These are phyloP conservation scores for Neonectria neomacrospora DNA, from an alignment of 2,329 filamentous ascomycete species.

Conservation along the genomic window DNA sequence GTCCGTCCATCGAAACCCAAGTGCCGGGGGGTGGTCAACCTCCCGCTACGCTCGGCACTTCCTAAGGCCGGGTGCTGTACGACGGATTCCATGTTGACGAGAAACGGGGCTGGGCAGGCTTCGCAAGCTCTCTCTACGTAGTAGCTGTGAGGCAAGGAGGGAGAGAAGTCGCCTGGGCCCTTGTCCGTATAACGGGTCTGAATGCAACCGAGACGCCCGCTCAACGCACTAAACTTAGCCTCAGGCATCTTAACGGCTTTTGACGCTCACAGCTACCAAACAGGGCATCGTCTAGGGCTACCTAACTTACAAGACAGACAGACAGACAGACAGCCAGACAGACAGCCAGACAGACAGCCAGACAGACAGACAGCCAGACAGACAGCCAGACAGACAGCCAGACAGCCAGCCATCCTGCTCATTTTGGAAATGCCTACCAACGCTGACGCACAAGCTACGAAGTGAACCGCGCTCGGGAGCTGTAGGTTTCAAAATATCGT, in stretches of 20 bases:
- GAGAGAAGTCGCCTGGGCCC: constrained; percentile 23
- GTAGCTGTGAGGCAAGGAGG: background rate
- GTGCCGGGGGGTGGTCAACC: constrained; percentile 26
- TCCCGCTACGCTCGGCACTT: constrained; percentile 27
- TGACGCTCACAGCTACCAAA: background rate
- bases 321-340: background rate
- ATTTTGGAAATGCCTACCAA: background rate
- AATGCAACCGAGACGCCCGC: constrained; percentile 30
- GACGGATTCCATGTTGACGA: constrained; percentile 21
- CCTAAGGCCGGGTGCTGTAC: constrained; percentile 9
- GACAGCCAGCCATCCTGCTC: too few species aligned
- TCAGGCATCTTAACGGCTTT: background rate
- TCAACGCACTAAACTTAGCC: constrained; percentile 5
- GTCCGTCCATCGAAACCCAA: constrained; percentile 32
- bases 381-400: background rate
- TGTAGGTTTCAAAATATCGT: background rate
- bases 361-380: background rate
- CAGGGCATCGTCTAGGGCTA: background rate
- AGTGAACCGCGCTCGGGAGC: background rate
- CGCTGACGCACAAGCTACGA: background rate
- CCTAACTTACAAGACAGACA: background rate
- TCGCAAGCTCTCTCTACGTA: constrained; percentile 10
- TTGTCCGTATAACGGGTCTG: constrained; percentile 28
- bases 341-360: background rate
- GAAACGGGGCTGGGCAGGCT: constrained; percentile 22